Percentiles rank a stretch among this genome's conserved stretches.
phyloP scores from a whole-genome alignment of 2,329 filamentous ascomycete genomes.

The Neocatenulostroma microsporum region DNA sequence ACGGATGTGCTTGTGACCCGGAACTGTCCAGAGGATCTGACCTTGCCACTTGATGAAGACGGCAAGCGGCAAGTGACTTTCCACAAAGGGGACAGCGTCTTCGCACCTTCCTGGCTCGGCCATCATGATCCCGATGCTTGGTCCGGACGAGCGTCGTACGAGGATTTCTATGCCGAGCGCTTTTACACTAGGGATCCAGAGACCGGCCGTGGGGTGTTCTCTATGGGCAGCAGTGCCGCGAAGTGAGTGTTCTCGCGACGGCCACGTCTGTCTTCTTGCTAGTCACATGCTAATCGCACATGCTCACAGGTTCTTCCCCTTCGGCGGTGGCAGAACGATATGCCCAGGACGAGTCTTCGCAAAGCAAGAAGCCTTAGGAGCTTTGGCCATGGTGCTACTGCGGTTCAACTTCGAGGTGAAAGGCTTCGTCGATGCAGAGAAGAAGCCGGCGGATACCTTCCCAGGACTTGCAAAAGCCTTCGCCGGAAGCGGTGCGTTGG shows the following conservation, averaged over 20 bases:
- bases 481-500: constrained; percentile 18
- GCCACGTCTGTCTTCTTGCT: too few species aligned
- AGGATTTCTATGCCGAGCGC: constrained; percentile 23
- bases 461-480: constrained; percentile 17
- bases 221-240: constrained; percentile 20
- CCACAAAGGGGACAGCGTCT: constrained; percentile 22
- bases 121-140: constrained; percentile 23
- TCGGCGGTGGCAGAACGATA: constrained; percentile 25
- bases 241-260: too few species aligned
- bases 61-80: constrained; percentile 17
- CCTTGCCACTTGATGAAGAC: constrained; percentile 23
- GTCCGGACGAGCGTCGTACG: constrained; percentile 12
- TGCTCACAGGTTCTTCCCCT: constrained; percentile 29
- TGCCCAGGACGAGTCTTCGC: constrained; percentile 23
- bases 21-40: constrained; percentile 21
- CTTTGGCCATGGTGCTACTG: constrained; percentile 21
- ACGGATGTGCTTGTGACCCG: constrained; percentile 27
- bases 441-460: constrained; percentile 15
- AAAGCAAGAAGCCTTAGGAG: constrained; percentile 24
- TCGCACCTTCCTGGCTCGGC: constrained; percentile 24
- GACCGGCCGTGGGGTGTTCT: constrained; percentile 21
- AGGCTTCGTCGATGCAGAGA: constrained; percentile 18
- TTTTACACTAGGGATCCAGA: constrained; percentile 22
- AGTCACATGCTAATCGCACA: too few species aligned
- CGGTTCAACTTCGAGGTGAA: constrained; percentile 22